A percentile compares a stretch with the other conserved stretches of the same genome.
These are phyloP conservation scores for Cryphonectria nitschkei DNA, from an alignment of 2,329 filamentous ascomycete genomes.

Conservation along the genomic window DNA sequence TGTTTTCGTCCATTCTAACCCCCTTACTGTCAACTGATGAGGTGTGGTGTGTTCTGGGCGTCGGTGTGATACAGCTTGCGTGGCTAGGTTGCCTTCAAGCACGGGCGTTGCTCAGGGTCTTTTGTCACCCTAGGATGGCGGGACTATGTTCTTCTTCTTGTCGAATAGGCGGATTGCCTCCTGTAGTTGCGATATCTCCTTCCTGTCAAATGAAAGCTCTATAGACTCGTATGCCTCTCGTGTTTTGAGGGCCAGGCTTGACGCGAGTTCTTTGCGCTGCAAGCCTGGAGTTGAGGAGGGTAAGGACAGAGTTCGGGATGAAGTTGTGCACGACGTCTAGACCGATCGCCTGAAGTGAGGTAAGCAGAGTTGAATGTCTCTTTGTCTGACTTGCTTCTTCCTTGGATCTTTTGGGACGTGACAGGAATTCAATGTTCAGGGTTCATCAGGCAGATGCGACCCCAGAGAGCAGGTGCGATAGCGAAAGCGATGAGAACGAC, in stretches of 20 bases:
- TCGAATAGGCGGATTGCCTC: background rate
- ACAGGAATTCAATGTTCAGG: background rate
- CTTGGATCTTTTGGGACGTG: background rate
- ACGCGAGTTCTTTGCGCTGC: background rate
- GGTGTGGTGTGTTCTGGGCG: background rate
- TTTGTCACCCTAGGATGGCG: background rate
- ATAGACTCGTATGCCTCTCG: background rate
- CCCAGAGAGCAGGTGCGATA: constrained; percentile 10
- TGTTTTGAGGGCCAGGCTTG: background rate
- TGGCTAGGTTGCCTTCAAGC: background rate
- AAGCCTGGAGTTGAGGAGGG: too few species aligned
- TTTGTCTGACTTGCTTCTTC: background rate
- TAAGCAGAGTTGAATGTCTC: background rate
- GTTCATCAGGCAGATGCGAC: constrained; percentile 3
- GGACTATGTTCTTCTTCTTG: background rate
- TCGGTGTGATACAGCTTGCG: background rate
- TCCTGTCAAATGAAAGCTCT: background rate
- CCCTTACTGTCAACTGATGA: background rate
- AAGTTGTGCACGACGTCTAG: background rate
- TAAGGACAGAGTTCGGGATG: background rate
- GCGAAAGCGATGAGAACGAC: constrained; percentile 15
- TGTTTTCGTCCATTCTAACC: constrained; percentile 20
- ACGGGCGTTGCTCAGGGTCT: background rate
- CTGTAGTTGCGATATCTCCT: background rate
- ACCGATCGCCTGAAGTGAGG: background rate